Evolutionary conservation across 257 asterid genomes (phyloP), one percentile per base, ranked within the genome.

Genomic region (Mitragyna speciosa): DNA sequence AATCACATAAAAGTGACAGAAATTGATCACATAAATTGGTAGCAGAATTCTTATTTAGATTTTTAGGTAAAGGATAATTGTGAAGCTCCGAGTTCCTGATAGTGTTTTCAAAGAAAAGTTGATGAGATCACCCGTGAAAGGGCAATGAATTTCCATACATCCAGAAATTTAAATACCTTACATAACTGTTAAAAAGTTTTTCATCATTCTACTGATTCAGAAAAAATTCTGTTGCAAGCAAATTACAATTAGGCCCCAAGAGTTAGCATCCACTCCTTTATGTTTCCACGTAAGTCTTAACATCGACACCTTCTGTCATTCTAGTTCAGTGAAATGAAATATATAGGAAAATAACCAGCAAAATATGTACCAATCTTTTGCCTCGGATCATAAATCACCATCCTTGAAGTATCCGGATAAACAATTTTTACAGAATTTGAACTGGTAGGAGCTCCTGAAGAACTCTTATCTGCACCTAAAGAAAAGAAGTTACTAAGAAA

Each of bases 381-480:
- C 75, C 86, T 81, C 5, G 97, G 94, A 72, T 89, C 91, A 80
- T 90, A 90, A 51, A 87, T 76, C 81, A 81, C 85, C 99, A 93
- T 88, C 85, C 85, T 91, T 45, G 98, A 93, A 82, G 91, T 87
- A 79, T 92, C 98, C 45, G 99, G 99, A 84, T 77, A 82, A 83
- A 92, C 91, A 79, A 91, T 80, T 87, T 94, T 96, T 82, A 90
- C 85, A 77, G 90, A 84, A 86, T 84, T 88, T 81, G 92, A 82
- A 79, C 77, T 85, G 70, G 76, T 76, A 49, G 91, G 77, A 80
- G 70, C 81, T 78, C 87, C 90, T 79, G 90, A 84, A 82, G 77
- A 74, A 81, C 65, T 82, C 88, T 84, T 86, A 83, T 92, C 99
- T 95, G 85, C 86, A 85, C 70, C 58, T 12, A 51, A 64, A 82